Base-by-base conservation (phyloP, 2,329 filamentous ascomycete genomes). In the Dothiorella sarmentorum region DNA sequence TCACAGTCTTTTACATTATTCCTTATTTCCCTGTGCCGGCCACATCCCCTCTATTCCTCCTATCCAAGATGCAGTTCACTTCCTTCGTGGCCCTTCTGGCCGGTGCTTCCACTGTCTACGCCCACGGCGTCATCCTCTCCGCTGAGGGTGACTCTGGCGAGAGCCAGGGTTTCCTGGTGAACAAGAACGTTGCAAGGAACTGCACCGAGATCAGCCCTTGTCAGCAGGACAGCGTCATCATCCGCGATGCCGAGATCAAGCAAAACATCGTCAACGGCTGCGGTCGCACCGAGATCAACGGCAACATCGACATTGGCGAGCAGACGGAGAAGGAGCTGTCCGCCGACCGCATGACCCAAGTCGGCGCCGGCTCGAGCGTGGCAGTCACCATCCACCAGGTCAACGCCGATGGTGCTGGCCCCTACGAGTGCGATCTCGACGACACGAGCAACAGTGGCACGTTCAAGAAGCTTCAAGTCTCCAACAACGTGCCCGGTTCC, bases 401-500 rank as follows among this genome's bases (percentile, higher is more conserved):
- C 58, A 82, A 82, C 64, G 76, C 78, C 7, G 79, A 82, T 61
- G 80, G 80, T 17, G 80, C 79, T 15, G 80, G 82, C 0, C 82
- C 83, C 2, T 85, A 56, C 42, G 45, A 43, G 44, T 57, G 57
- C 33, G 43, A 55, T 22, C 42, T 58, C 15, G 60, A 61, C 29
- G 33, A 76, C 63, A 76, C 73, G 13, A 76, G 43, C 35, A 53
- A 53, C 37, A 66, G 67, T 22, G 78, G 76, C 20, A 69, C 75
- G 60, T 76, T 75, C 49, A 74, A 78, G 56, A 77, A 77, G 20
- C 69, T 85, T 27, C 76, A 75, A 7, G 81, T 86, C 4, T 75
- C 77, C 57, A 81, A 86, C 71, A 85, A 85, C 60, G 77, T 85
- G 7, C 83, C 83, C 1, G 83, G 83, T 13, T 66, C 69, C 38